phyloP scores from a whole-genome alignment of 768 basidiomycete genomes.

The Auriscalpium orientale region DNA sequence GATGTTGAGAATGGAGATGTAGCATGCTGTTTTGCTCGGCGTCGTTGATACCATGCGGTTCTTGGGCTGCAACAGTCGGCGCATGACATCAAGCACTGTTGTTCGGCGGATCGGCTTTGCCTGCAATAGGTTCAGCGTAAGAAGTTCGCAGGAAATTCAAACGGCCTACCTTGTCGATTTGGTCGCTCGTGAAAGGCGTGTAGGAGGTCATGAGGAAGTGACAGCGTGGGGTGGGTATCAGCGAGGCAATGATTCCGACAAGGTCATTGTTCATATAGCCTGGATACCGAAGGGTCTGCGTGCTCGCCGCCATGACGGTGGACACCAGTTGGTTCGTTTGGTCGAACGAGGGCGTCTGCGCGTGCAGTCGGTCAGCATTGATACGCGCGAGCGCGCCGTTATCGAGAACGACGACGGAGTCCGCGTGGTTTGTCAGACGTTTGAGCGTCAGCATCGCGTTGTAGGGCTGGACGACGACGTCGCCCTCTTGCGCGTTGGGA shows the following conservation, averaged over 20 bases:
- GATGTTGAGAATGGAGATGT: conserved; percentile 96
- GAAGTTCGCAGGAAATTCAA: neutral
- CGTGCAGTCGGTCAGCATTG: conserved; percentile 84
- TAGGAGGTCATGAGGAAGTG: conserved; percentile 99
- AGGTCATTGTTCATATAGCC: conserved; percentile 99
- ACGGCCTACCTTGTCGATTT: conserved; percentile 76
- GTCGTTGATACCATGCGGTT: conserved; percentile 96
- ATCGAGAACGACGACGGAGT: conserved; percentile 95
- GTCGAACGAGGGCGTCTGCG: conserved; percentile 82
- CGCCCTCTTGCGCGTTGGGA: conserved; percentile 86
- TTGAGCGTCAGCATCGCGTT: conserved; percentile 92
- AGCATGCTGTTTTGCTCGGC: conserved; percentile 89
- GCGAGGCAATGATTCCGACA: conserved; percentile 91
- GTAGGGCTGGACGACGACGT: conserved; percentile 98
- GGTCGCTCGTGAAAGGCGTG: conserved; percentile 95
- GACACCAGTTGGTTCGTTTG: conserved; percentile 92
- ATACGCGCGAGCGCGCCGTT: conserved; percentile 92
- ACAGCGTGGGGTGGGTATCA: conserved; percentile 95
- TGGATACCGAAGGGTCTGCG: conserved; percentile 93
- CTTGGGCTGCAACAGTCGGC: conserved; percentile 93
- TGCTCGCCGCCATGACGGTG: conserved; percentile 96
- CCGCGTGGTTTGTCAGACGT: conserved; percentile 90
- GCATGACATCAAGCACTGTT: conserved; percentile 97
- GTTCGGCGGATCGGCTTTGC: conserved; percentile 94
- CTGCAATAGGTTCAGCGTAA: conserved; percentile 31